Conservation (phyloP, 2,329 filamentous ascomycete species). For the Colletotrichum tropicale region DNA sequence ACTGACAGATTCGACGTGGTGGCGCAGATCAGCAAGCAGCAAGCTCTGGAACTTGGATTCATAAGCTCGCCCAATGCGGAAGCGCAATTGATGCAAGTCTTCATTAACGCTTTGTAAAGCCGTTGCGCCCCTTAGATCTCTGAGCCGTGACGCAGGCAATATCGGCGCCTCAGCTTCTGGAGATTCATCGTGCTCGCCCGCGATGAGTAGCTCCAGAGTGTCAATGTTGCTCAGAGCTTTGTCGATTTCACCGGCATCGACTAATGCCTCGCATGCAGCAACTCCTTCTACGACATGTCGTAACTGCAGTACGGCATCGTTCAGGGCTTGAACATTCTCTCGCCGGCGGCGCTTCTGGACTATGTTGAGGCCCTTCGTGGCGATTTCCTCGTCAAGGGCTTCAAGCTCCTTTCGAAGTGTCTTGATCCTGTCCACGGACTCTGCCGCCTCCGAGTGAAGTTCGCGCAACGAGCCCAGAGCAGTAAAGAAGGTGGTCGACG, state of each 20-base stretch:
- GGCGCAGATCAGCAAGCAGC: slow-evolving; percentile 78
- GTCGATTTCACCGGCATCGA: slow-evolving; percentile 85
- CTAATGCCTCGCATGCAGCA: slow-evolving; percentile 76
- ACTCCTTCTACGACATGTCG: slow-evolving; percentile 78
- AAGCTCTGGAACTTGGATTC: slow-evolving; percentile 80
- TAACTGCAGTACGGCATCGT: slow-evolving; percentile 83
- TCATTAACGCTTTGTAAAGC: slow-evolving; percentile 81
- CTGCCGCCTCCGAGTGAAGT: slow-evolving; percentile 88
- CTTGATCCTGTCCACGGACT: slow-evolving; percentile 88
- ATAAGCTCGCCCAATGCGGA: slow-evolving; percentile 85
- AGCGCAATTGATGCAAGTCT: slow-evolving; percentile 77
- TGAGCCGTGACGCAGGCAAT: slow-evolving; percentile 45
- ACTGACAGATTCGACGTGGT: slow-evolving; percentile 79
- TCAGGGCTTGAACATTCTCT: slow-evolving; percentile 84
- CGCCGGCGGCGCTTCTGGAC: slow-evolving; percentile 81
- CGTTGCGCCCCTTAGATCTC: slow-evolving; percentile 77
- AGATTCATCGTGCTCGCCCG: slow-evolving; percentile 65
- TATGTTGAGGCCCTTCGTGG: slow-evolving; percentile 81
- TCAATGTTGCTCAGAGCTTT: slow-evolving; percentile 80
- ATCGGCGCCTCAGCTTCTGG: slow-evolving; percentile 30
- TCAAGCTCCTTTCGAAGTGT: slow-evolving; percentile 78
- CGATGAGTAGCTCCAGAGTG: slow-evolving; percentile 77
- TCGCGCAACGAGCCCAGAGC: slow-evolving; percentile 90
- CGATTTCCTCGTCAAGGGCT: slow-evolving; percentile 85
- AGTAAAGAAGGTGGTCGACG: slow-evolving; percentile 95